These are phyloP conservation scores for Eutrema heterophyllum DNA, from an alignment of 345 rosid species.

Conservation along the genomic window DNA sequence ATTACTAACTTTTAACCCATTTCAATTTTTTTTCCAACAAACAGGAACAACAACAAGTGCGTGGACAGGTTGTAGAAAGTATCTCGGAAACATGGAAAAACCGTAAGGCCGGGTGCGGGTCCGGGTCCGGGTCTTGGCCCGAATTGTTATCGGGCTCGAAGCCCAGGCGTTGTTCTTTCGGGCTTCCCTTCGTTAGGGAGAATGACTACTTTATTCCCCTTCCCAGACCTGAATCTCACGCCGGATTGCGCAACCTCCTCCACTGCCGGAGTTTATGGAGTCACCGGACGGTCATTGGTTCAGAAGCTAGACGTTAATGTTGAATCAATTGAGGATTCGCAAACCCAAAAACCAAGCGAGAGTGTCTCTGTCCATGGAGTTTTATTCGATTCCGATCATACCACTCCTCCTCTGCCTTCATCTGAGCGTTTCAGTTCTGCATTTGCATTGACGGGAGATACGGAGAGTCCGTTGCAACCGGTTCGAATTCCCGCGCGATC, in stretches of 20 bases:
- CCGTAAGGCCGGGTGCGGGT: background rate
- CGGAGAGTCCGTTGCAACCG: too few species aligned
- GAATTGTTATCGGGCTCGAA: background rate
- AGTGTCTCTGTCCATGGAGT: too few species aligned
- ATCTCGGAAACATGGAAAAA: background rate
- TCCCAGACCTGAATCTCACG: conserved; percentile 59
- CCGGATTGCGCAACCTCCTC: conserved; percentile 28
- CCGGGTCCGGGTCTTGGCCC: background rate
- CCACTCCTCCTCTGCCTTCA: conserved; percentile 19
- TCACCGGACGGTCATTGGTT: conserved; percentile 23
- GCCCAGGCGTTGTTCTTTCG: background rate
- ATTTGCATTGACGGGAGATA: conserved; percentile 24
- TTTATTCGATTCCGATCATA: conserved; percentile 24
- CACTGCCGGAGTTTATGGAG: conserved; percentile 19
- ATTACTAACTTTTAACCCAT: background rate
- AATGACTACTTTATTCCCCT: conserved; percentile 55
- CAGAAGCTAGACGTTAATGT: conserved; percentile 53
- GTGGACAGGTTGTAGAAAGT: background rate
- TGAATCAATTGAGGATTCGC: conserved; percentile 48
- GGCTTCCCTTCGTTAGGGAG: background rate
- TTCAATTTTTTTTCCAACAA: background rate
- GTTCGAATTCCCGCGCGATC: too few species aligned
- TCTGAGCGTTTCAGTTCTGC: conserved; percentile 58
- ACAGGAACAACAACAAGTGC: background rate
- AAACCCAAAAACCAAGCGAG: background rate